These are phyloP conservation scores for Cucumis melo DNA, from an alignment of 306 rosid genomes.

Conservation along the genomic window DNA sequence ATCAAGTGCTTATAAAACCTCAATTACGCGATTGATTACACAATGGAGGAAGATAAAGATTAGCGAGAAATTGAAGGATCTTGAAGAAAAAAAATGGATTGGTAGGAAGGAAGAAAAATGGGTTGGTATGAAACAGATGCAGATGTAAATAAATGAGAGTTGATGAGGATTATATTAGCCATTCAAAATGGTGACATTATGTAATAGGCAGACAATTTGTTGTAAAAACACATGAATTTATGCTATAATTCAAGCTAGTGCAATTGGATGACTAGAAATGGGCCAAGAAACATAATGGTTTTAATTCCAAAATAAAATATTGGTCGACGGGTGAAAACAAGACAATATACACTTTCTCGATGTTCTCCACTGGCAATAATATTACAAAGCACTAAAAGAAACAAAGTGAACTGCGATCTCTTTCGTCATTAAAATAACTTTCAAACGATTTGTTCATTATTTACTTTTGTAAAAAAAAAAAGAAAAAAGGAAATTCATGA, in stretches of 20 bases:
- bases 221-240: neutral
- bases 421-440: neutral
- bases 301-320: neutral
- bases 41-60: neutral
- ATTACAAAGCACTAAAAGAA: neutral
- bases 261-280: neutral
- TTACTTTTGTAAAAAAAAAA: no score
- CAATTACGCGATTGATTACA: conserved; percentile 24
- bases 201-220: neutral
- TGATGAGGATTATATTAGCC: neutral
- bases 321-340: neutral
- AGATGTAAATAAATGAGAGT: neutral
- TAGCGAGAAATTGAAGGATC: neutral
- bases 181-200: neutral
- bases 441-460: no score
- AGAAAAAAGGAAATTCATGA: no score
- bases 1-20: conserved; percentile 33
- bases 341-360: neutral
- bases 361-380: neutral
- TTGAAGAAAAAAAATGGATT: neutral
- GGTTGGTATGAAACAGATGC: neutral
- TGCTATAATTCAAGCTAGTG: neutral
- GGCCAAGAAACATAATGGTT: neutral
- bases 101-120: neutral
- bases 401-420: neutral